phyloP scores from a whole-genome alignment of 2,329 filamentous ascomycete genomes.

The Apiospora pterosperma region DNA sequence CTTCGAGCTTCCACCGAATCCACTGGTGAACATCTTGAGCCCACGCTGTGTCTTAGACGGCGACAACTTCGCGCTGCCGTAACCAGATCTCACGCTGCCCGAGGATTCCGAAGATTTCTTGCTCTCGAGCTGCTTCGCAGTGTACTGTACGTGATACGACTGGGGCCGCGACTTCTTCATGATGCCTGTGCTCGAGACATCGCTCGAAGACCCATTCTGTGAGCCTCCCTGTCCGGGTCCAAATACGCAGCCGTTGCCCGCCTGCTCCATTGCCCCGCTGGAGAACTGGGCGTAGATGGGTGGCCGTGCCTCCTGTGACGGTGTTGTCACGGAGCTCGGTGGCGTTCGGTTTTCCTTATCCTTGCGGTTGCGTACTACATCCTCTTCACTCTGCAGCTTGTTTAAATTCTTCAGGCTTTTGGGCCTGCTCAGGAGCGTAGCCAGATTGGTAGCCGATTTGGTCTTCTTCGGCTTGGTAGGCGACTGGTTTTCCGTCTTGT shows the following conservation, averaged over 20 bases:
- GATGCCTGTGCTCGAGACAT: conserved; percentile 15
- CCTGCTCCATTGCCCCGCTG: conserved; percentile 30
- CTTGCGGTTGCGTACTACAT: conserved; percentile 43
- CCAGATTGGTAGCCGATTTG: conserved; percentile 82
- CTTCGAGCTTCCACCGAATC: conserved; percentile 31
- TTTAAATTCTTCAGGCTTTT: conserved; percentile 70
- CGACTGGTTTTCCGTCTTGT: conserved; percentile 36
- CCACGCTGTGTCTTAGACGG: conserved; percentile 37
- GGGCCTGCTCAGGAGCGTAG: conserved; percentile 68
- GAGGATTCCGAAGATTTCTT: conserved; percentile 13
- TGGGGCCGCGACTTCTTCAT: conserved; percentile 43
- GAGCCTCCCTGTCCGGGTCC: neutral
- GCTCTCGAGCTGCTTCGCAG: conserved; percentile 10
- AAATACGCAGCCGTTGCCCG: conserved; percentile 12
- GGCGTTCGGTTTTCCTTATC: conserved; percentile 84
- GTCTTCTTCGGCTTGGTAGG: conserved; percentile 69
- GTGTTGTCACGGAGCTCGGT: conserved; percentile 38
- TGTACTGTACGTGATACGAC: conserved; percentile 43
- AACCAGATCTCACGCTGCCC: conserved; percentile 13
- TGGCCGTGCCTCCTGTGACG: conserved; percentile 45
- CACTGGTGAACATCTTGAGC: conserved; percentile 37
- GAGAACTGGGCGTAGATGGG: conserved; percentile 81
- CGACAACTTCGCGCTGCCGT: conserved; percentile 20
- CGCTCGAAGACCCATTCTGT: conserved; percentile 12
- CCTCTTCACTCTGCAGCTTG: conserved; percentile 47